Evolutionary conservation across 176 grass and related monocot species (phyloP).

Genomic region (Themeda triandra): DNA sequence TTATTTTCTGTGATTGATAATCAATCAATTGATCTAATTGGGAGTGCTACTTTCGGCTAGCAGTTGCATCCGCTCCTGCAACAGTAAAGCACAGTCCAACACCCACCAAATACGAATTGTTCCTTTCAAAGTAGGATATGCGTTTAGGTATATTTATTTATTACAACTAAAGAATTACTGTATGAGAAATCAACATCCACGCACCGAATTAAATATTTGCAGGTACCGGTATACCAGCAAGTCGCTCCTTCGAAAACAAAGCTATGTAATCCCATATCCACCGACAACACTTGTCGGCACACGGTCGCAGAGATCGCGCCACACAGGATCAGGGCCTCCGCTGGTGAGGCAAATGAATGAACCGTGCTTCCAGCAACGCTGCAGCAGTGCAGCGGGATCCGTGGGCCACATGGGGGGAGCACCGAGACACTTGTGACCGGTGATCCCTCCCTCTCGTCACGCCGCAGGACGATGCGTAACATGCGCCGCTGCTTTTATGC

Average conservation of each 20-base stretch:
- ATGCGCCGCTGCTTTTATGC: neutral
- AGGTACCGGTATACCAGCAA: neutral
- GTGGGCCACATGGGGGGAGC: neutral
- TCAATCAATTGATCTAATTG: too few relatives aligned
- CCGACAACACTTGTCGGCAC: neutral
- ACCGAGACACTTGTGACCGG: neutral
- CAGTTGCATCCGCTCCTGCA: too few relatives aligned
- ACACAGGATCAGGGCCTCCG: neutral
- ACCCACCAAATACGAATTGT: too few relatives aligned
- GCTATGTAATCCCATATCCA: neutral
- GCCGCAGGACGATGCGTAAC: neutral
- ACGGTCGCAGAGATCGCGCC: neutral
- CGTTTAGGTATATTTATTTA: too few relatives aligned
- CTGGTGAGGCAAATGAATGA: neutral
- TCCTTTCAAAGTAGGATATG: too few relatives aligned
- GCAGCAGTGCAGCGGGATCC: neutral
- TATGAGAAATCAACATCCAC: neutral
- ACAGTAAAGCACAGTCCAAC: too few relatives aligned
- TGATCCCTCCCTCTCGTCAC: neutral
- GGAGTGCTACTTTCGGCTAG: too few relatives aligned
- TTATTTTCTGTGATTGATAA: too few relatives aligned
- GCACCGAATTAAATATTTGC: neutral
- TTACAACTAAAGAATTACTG: neutral
- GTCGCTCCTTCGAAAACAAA: neutral
- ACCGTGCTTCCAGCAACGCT: slow-evolving; percentile 9